These are phyloP conservation scores for Podospora australis DNA, from an alignment of 495 filamentous ascomycete genomes.

Conservation along the genomic window DNA sequence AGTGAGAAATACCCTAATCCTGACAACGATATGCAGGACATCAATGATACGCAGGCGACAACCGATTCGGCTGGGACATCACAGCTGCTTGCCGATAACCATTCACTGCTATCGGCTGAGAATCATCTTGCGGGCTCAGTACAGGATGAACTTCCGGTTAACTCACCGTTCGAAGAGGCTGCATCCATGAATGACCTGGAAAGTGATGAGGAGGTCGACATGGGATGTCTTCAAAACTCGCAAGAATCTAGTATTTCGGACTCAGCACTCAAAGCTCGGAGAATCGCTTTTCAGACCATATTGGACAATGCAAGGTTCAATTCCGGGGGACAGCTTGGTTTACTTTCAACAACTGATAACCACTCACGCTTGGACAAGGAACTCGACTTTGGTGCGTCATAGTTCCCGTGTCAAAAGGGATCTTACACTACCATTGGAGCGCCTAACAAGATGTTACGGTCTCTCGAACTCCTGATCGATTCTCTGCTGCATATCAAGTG, in stretches of 20 bases:
- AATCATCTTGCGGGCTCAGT: background rate
- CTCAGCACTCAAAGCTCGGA: constrained; percentile 22
- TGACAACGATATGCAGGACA: background rate
- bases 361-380: constrained; percentile 31
- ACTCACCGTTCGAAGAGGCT: background rate
- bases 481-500: background rate
- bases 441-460: too few species aligned
- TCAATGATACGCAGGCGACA: constrained; percentile 19
- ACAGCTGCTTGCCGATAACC: background rate
- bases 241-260: constrained; percentile 26
- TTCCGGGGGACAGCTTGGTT: constrained; percentile 15
- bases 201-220: background rate
- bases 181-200: background rate
- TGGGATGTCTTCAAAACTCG: constrained; percentile 15
- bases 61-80: constrained; percentile 6
- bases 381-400: constrained; percentile 9
- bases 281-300: constrained; percentile 23
- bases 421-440: background rate
- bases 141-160: too few species aligned
- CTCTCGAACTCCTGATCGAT: too few species aligned
- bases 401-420: background rate
- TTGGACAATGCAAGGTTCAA: constrained; percentile 22
- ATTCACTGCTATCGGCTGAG: background rate
- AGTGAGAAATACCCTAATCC: constrained; percentile 7
- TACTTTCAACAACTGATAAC: constrained; percentile 34